phyloP scores from a whole-genome alignment of 441 rosid species.

The Pelargonium fulgidum region DNA sequence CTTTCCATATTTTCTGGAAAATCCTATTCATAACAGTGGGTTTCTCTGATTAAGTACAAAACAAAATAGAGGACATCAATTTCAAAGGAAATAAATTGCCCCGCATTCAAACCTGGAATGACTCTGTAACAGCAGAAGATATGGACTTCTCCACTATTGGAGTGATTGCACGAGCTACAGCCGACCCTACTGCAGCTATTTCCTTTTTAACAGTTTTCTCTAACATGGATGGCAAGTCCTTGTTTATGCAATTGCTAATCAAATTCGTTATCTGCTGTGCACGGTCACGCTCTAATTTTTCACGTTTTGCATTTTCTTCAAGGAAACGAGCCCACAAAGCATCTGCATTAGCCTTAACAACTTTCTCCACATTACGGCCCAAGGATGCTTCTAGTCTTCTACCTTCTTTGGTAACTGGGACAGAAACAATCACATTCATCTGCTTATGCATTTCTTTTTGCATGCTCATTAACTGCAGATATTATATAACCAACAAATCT shows the following conservation, averaged over 20 bases:
- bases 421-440: slow-evolving; percentile 32
- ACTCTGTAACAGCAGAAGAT: slow-evolving; percentile 35
- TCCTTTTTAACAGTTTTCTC: slow-evolving; percentile 47
- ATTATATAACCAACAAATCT: slow-evolving; percentile 10
- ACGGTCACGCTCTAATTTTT: slow-evolving; percentile 41
- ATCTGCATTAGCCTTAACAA: slow-evolving; percentile 41
- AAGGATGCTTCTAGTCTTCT: slow-evolving; percentile 44
- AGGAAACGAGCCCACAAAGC: slow-evolving; percentile 45
- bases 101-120: slow-evolving; percentile 37
- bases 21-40: not conserved
- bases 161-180: slow-evolving; percentile 36
- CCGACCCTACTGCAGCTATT: slow-evolving; percentile 32
- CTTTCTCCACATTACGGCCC: slow-evolving; percentile 41
- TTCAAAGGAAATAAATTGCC: slow-evolving; percentile 16
- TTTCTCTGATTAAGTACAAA: not conserved
- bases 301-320: slow-evolving; percentile 43
- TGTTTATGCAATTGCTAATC: slow-evolving; percentile 34
- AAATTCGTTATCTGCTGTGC: slow-evolving; percentile 35
- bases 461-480: slow-evolving; percentile 29
- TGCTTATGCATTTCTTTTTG: slow-evolving; percentile 52
- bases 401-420: slow-evolving; percentile 43
- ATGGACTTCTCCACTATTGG: slow-evolving; percentile 38
- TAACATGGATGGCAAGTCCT: slow-evolving; percentile 34
- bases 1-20: too few species aligned
- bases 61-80: not conserved